These are phyloP conservation scores for Clausena lansium DNA, from an alignment of 345 rosid genomes.

Conservation along the genomic window DNA sequence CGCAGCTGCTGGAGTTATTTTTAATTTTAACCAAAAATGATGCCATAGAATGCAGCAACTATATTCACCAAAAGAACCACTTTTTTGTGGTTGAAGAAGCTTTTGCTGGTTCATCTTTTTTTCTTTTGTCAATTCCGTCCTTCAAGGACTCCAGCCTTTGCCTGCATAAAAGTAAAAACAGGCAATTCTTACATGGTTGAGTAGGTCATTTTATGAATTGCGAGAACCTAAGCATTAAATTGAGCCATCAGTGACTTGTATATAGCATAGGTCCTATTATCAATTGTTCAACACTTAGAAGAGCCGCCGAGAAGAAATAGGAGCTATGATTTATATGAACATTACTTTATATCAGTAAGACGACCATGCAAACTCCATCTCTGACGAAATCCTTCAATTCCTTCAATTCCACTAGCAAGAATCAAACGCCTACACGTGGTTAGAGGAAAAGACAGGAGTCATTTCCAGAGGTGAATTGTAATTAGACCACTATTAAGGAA, in stretches of 20 bases:
- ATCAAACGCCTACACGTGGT: conserved; percentile 59
- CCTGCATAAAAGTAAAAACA: conserved; percentile 35
- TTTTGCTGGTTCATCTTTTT: conserved; percentile 38
- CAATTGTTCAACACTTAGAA: background rate
- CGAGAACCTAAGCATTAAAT: background rate
- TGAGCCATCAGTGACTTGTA: too few species aligned
- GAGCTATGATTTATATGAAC: background rate
- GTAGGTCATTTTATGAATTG: background rate
- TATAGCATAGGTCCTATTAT: too few species aligned
- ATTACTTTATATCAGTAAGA: conserved; percentile 78
- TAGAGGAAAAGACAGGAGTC: background rate
- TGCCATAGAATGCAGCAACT: conserved; percentile 1
- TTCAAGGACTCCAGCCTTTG: conserved; percentile 63
- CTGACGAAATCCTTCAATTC: conserved; percentile 83
- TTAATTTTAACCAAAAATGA: background rate
- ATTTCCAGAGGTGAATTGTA: background rate
- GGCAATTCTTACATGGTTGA: background rate
- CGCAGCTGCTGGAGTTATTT: background rate
- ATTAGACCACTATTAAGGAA: background rate
- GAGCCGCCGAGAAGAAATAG: background rate
- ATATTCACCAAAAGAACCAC: conserved; percentile 73
- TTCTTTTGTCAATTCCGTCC: conserved; percentile 63
- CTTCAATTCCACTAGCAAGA: conserved; percentile 91
- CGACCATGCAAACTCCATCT: conserved; percentile 98
- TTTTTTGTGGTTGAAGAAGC: conserved; percentile 33